Conservation (phyloP, 1,284 basidiomycete genomes). For the Ustilago hordei region DNA sequence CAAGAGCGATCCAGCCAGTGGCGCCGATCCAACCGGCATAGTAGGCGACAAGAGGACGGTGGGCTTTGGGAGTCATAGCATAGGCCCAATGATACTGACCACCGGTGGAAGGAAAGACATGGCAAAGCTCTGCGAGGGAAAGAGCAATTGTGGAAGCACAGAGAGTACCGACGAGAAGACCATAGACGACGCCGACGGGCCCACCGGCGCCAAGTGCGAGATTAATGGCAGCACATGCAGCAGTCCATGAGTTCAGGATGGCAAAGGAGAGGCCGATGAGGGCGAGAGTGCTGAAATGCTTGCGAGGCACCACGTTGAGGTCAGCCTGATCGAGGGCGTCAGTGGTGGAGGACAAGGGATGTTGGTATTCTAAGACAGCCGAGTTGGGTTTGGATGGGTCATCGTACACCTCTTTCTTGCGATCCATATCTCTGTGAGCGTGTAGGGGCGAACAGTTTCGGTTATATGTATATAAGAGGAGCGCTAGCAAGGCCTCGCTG, state of each 20-base stretch:
- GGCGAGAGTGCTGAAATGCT: constrained; percentile 45
- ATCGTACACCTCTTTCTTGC: constrained; percentile 26
- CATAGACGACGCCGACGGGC: constrained; percentile 34
- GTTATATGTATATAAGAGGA: neutral
- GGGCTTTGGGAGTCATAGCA: constrained; percentile 20
- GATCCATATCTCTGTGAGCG: constrained; percentile 11
- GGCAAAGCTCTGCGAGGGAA: constrained; percentile 46
- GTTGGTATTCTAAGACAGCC: constrained; percentile 16
- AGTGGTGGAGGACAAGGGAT: neutral
- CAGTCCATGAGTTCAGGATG: constrained; percentile 51
- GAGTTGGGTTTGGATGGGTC: constrained; percentile 18
- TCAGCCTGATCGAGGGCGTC: constrained; percentile 3
- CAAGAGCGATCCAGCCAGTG: constrained; percentile 42
- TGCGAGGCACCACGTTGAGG: constrained; percentile 13
- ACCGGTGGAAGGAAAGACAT: constrained; percentile 38
- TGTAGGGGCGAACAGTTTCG: constrained; percentile 16
- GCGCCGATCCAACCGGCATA: constrained; percentile 40
- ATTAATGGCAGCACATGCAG: constrained; percentile 37
- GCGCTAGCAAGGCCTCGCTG: neutral
- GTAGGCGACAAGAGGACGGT: constrained; percentile 28
- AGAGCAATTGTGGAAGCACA: constrained; percentile 33
- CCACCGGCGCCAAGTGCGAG: constrained; percentile 41
- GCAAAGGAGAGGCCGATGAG: constrained; percentile 48
- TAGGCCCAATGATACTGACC: constrained; percentile 53
- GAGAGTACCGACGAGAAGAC: constrained; percentile 35